These are phyloP conservation scores for Phytophthora lateralis DNA, from an alignment of 352 stramenopile genomes.

Conservation along the genomic window DNA sequence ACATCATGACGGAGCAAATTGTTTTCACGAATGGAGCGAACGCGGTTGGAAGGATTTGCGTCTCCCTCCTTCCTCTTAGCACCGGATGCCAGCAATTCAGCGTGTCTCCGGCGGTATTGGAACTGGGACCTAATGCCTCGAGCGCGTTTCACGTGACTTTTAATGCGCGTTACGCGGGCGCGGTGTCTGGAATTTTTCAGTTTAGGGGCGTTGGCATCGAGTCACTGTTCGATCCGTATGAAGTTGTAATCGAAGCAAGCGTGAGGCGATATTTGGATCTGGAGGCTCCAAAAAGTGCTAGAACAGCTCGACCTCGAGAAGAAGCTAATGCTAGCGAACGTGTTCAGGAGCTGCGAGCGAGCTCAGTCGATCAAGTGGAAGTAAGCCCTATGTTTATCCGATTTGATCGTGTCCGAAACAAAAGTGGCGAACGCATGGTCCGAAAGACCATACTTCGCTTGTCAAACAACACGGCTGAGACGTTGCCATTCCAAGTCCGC, in stretches of 20 bases:
- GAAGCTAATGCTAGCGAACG: slow-evolving; percentile 12
- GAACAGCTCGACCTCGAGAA: not conserved
- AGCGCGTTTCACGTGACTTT: slow-evolving; percentile 78
- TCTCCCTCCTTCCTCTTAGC: slow-evolving; percentile 81
- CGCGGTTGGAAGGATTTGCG: slow-evolving; percentile 67
- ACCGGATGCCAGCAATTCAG: slow-evolving; percentile 86
- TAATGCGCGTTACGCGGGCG: slow-evolving; percentile 54
- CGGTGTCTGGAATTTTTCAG: slow-evolving; percentile 86
- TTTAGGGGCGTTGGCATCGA: slow-evolving; percentile 77
- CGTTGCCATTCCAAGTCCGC: slow-evolving; percentile 57
- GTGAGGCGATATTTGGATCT: slow-evolving; percentile 52
- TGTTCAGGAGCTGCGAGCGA: slow-evolving; percentile 58
- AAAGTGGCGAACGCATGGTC: slow-evolving; percentile 27
- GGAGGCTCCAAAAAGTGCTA: slow-evolving; percentile 17
- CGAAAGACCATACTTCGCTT: slow-evolving; percentile 49
- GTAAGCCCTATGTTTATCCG: slow-evolving; percentile 67
- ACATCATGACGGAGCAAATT: slow-evolving; percentile 76
- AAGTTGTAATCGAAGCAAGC: slow-evolving; percentile 86
- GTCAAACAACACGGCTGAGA: slow-evolving; percentile 59
- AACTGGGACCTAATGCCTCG: slow-evolving; percentile 62
- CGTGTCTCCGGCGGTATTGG: slow-evolving; percentile 74
- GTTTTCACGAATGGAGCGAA: slow-evolving; percentile 76
- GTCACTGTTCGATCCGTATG: slow-evolving; percentile 70
- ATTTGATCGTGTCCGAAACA: slow-evolving; percentile 45
- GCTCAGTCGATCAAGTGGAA: slow-evolving; percentile 50